phyloP scores from a whole-genome alignment of 1,284 basidiomycete species.

The Tilletia setariae region DNA sequence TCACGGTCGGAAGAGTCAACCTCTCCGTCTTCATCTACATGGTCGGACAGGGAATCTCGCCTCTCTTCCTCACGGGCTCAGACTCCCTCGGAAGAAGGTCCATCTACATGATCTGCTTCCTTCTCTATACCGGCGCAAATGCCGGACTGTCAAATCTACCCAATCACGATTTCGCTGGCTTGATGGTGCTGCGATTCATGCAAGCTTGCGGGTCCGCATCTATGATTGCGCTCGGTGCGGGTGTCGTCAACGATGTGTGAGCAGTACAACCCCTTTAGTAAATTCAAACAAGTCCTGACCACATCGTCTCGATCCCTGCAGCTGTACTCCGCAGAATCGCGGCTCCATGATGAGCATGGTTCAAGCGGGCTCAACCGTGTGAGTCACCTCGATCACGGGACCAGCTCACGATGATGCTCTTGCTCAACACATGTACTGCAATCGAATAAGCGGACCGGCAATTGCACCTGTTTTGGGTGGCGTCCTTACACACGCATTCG shows the following conservation, averaged over 20 bases:
- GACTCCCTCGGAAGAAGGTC: constrained; percentile 7
- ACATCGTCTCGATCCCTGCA: neutral
- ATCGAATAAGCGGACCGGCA: neutral
- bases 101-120: constrained; percentile 17
- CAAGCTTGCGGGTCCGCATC: constrained; percentile 12
- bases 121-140: constrained; percentile 16
- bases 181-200: constrained; percentile 14
- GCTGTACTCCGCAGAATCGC: neutral
- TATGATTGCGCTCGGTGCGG: constrained; percentile 12
- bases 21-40: constrained; percentile 14
- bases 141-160: constrained; percentile 13
- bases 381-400: neutral
- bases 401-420: neutral
- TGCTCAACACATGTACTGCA: neutral
- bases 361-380: constrained; percentile 12
- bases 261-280: neutral
- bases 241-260: constrained; percentile 15
- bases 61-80: constrained; percentile 11
- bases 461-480: constrained; percentile 15
- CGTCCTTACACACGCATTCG: neutral
- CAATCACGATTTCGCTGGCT: constrained; percentile 1
- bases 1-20: neutral
- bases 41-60: constrained; percentile 16
- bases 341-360: constrained; percentile 12
- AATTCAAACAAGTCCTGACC: neutral